A percentile compares a stretch with the other conserved stretches of the same genome.
phyloP scores from a whole-genome alignment of 805 yeast species.

The Candida boidinii region DNA sequence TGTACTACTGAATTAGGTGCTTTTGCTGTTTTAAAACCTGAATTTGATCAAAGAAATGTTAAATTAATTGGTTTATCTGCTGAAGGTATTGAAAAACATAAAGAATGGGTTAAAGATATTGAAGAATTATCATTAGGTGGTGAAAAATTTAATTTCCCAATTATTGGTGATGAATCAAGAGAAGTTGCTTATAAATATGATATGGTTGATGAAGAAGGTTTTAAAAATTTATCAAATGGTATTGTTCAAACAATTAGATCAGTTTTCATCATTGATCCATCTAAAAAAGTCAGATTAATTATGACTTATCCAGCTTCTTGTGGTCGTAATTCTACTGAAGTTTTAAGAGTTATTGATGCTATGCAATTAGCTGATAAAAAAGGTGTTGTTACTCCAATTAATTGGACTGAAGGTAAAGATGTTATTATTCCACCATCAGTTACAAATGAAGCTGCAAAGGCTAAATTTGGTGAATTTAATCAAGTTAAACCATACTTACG shows the following conservation, averaged over 20 bases:
- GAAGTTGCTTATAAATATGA: slow-evolving; percentile 79
- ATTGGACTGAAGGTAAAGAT: slow-evolving; percentile 87
- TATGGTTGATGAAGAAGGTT: slow-evolving; percentile 83
- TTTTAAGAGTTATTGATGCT: slow-evolving; percentile 83
- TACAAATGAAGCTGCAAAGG: slow-evolving; percentile 67
- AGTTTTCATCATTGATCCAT: slow-evolving; percentile 85
- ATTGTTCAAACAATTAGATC: slow-evolving; percentile 85
- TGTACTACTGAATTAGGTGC: slow-evolving; percentile 97
- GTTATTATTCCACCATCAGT: slow-evolving; percentile 88
- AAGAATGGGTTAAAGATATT: slow-evolving; percentile 84
- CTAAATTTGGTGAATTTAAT: slow-evolving; percentile 78
- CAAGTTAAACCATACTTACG: slow-evolving; percentile 89
- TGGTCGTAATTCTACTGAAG: slow-evolving; percentile 92
- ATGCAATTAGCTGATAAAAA: slow-evolving; percentile 76
- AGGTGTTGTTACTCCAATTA: slow-evolving; percentile 84
- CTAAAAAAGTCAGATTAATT: slow-evolving; percentile 78
- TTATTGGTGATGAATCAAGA: slow-evolving; percentile 80
- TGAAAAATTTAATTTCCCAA: slow-evolving; percentile 74
- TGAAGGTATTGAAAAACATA: slow-evolving; percentile 71
- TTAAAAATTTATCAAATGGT: slow-evolving; percentile 64
- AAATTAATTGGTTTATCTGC: slow-evolving; percentile 89
- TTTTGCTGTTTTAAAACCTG: slow-evolving; percentile 81
- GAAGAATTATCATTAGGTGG: slow-evolving; percentile 70
- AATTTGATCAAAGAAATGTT: slow-evolving; percentile 75
- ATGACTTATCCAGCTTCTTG: slow-evolving; percentile 89